Evolutionary conservation across 345 rosid genomes (phyloP).

Genomic region (Anacardium occidentale): DNA sequence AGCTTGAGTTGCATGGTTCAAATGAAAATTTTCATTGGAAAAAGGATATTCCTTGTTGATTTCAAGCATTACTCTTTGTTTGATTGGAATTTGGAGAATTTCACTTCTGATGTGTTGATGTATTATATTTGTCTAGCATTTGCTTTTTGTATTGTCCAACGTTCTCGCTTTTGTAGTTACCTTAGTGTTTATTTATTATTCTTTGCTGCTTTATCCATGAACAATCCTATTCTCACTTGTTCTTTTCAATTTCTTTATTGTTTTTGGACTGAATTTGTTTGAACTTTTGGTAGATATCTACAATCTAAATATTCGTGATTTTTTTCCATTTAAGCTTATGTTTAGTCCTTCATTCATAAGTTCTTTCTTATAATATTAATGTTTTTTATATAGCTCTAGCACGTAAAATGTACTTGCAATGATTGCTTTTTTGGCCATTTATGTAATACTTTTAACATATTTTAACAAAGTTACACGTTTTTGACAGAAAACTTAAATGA

Average conservation of each 20-base stretch:
- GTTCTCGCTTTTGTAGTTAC: neutral
- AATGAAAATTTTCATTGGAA: neutral
- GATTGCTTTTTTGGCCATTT: slow-evolving; percentile 1
- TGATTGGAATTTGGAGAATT: slow-evolving; percentile 18
- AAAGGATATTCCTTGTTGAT: neutral
- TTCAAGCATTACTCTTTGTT: neutral
- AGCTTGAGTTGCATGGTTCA: neutral
- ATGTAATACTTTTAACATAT: neutral
- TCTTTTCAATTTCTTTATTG: neutral
- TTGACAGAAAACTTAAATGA: neutral
- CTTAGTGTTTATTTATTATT: neutral
- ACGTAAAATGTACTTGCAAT: neutral
- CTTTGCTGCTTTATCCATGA: neutral
- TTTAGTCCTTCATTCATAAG: neutral
- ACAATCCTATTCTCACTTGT: neutral
- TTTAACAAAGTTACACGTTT: neutral
- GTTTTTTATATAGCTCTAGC: neutral
- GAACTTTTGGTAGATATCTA: neutral
- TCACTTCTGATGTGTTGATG: slow-evolving; percentile 6
- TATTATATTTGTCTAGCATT: neutral
- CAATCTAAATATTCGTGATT: neutral
- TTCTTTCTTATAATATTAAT: neutral
- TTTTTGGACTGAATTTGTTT: neutral
- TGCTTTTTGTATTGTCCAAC: slow-evolving; percentile 13
- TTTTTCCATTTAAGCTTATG: slow-evolving; percentile 4